Evolutionary conservation across 2,329 filamentous ascomycete species (phyloP).

Genomic region (Aspergillus unguis): DNA sequence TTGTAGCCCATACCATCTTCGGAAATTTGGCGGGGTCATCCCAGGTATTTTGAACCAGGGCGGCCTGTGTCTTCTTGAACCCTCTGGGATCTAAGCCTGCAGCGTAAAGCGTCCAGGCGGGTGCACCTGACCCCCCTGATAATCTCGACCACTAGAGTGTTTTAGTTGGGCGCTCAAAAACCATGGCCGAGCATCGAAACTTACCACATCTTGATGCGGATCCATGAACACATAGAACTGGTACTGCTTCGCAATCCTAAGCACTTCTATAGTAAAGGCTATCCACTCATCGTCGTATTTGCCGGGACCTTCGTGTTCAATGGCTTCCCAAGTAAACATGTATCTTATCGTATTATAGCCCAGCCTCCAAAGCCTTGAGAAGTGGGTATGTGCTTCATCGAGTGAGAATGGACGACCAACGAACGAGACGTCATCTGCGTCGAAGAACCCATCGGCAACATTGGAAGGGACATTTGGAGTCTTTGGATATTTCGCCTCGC

Average conservation of each 20-base stretch:
- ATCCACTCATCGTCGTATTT: slow-evolving; percentile 94
- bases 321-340: slow-evolving; percentile 98
- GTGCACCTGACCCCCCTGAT: slow-evolving; percentile 89
- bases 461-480: slow-evolving; percentile 79
- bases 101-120: slow-evolving; percentile 96
- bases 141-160: slow-evolving; percentile 77
- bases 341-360: slow-evolving; percentile 97
- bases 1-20: slow-evolving; percentile 99
- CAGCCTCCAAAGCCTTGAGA: slow-evolving; percentile 77
- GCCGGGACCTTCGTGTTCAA: slow-evolving; percentile 86
- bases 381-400: slow-evolving; percentile 80
- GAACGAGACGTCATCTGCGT: slow-evolving; percentile 88
- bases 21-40: slow-evolving; percentile 80
- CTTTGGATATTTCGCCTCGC: slow-evolving; percentile 84
- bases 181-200: slow-evolving; percentile 33
- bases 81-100: slow-evolving; percentile 82
- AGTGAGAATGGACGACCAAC: slow-evolving; percentile 78
- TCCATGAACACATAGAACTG: slow-evolving; percentile 98
- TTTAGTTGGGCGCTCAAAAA: slow-evolving; percentile 26
- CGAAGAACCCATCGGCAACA: slow-evolving; percentile 74
- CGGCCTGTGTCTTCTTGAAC: slow-evolving; percentile 83
- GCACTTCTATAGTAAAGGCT: slow-evolving; percentile 78
- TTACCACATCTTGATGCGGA: slow-evolving; percentile 92
- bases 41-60: slow-evolving; percentile 92
- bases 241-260: slow-evolving; percentile 81